phyloP scores from a whole-genome alignment of 805 yeast species.

The Nakazawaea anatomiae region DNA sequence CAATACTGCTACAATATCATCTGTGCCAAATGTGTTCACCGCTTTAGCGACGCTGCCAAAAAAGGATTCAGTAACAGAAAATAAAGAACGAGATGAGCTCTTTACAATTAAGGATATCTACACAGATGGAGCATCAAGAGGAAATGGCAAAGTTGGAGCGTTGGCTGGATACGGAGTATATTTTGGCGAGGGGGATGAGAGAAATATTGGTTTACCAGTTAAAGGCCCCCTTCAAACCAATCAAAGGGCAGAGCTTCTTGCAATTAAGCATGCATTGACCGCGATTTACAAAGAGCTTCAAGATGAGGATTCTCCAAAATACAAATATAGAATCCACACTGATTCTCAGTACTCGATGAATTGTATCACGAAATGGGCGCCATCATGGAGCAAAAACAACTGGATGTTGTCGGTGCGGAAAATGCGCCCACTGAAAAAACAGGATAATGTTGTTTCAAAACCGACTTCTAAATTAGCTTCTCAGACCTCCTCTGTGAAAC shows the following conservation, averaged over 20 bases:
- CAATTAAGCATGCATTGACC: slow-evolving; percentile 52
- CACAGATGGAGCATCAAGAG: slow-evolving; percentile 75
- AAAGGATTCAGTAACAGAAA: background rate
- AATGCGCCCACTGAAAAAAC: background rate
- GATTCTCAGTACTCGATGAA: slow-evolving; percentile 70
- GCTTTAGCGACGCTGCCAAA: background rate
- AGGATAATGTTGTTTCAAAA: background rate
- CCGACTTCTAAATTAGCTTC: too few species aligned
- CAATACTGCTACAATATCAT: too few species aligned
- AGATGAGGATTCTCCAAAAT: slow-evolving; percentile 13
- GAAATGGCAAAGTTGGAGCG: slow-evolving; percentile 43
- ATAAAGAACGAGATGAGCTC: background rate
- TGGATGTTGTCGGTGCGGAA: slow-evolving; percentile 30
- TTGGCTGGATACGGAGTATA: slow-evolving; percentile 73
- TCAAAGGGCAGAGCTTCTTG: slow-evolving; percentile 75
- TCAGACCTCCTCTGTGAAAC: slow-evolving; percentile 20
- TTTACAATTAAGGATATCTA: slow-evolving; percentile 31
- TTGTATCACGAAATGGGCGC: slow-evolving; percentile 50
- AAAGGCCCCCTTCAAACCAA: slow-evolving; percentile 54
- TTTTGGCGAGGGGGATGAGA: slow-evolving; percentile 48
- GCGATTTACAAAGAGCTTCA: slow-evolving; percentile 29
- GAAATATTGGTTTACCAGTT: slow-evolving; percentile 53
- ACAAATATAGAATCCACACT: slow-evolving; percentile 41
- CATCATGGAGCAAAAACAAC: slow-evolving; percentile 51
- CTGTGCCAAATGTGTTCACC: too few species aligned